Evolutionary conservation across 1,139 yeast genomes (phyloP).

Genomic region (Nakaseomyces nivariensis): DNA sequence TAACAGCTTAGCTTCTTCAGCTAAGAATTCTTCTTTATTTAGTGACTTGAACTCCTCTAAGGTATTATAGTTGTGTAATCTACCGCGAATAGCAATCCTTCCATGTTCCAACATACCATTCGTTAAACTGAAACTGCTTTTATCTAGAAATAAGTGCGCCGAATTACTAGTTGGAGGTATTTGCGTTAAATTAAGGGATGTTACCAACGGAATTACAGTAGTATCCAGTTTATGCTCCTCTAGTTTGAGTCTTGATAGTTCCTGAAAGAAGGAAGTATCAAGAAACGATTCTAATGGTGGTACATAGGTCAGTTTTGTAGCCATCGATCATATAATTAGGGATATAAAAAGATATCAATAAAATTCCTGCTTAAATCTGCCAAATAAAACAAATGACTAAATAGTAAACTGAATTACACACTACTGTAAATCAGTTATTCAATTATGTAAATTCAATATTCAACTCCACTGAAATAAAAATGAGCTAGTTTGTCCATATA

Average conservation of each 20-base stretch:
- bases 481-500: too few relatives aligned
- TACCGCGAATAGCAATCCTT: conserved; percentile 15
- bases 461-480: too few relatives aligned
- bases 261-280: conserved; percentile 79
- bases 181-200: conserved; percentile 30
- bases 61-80: conserved; percentile 54
- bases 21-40: conserved; percentile 52
- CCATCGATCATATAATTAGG: background rate
- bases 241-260: conserved; percentile 37
- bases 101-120: conserved; percentile 5
- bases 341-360: background rate
- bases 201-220: conserved; percentile 18
- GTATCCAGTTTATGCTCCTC: conserved; percentile 27
- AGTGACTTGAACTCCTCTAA: conserved; percentile 68
- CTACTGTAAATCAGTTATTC: too few relatives aligned
- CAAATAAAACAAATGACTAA: background rate
- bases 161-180: conserved; percentile 34
- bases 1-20: conserved; percentile 35
- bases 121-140: conserved; percentile 29
- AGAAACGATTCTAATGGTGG: conserved; percentile 57
- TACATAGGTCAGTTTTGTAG: conserved; percentile 34
- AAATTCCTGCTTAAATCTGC: background rate
- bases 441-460: too few relatives aligned
- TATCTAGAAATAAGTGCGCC: conserved; percentile 33
- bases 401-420: too few relatives aligned